A percentile compares a stretch with the other conserved stretches of the same genome.
Evolutionary conservation across 192 early-diverging fungal genomes (phyloP).

Genomic region (Pilaira anomala): DNA sequence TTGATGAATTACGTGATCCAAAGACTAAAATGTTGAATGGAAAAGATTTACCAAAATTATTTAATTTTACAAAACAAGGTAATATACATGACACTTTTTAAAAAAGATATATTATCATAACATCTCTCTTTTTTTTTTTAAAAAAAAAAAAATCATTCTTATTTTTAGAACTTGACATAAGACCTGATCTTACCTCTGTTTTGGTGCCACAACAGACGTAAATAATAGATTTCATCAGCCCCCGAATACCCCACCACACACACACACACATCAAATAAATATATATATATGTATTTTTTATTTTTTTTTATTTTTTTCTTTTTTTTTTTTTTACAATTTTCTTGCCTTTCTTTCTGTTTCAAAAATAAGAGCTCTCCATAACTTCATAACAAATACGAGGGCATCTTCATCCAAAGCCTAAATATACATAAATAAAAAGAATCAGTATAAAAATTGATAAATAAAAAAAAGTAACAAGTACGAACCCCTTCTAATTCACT

Average conservation of each 20-base stretch:
- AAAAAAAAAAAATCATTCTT: neutral
- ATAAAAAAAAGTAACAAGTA: slow-evolving; percentile 1
- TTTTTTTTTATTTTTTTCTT: neutral
- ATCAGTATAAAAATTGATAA: slow-evolving; percentile 14
- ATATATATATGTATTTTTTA: slow-evolving; percentile 2
- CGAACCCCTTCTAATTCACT: slow-evolving; percentile 76
- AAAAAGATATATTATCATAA: neutral
- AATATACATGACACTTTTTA: slow-evolving; percentile 7
- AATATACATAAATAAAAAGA: neutral
- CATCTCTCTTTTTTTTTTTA: neutral
- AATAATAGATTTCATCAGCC: neutral
- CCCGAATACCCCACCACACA: slow-evolving; percentile 1
- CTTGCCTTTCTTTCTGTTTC: slow-evolving; percentile 64
- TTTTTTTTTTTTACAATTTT: slow-evolving; percentile 5
- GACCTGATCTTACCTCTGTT: slow-evolving; percentile 68
- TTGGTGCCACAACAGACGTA: slow-evolving; percentile 64
- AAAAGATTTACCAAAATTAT: slow-evolving; percentile 77
- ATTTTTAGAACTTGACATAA: slow-evolving; percentile 75
- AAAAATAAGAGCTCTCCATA: slow-evolving; percentile 88
- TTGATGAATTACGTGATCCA: slow-evolving; percentile 90
- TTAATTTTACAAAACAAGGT: slow-evolving; percentile 81
- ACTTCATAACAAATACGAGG: slow-evolving; percentile 76
- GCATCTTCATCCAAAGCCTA: slow-evolving; percentile 89
- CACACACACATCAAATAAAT: neutral
- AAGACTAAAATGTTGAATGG: slow-evolving; percentile 77